These are phyloP conservation scores for Neocatenulostroma microsporum DNA, from an alignment of 2,329 filamentous ascomycete genomes.

Conservation along the genomic window DNA sequence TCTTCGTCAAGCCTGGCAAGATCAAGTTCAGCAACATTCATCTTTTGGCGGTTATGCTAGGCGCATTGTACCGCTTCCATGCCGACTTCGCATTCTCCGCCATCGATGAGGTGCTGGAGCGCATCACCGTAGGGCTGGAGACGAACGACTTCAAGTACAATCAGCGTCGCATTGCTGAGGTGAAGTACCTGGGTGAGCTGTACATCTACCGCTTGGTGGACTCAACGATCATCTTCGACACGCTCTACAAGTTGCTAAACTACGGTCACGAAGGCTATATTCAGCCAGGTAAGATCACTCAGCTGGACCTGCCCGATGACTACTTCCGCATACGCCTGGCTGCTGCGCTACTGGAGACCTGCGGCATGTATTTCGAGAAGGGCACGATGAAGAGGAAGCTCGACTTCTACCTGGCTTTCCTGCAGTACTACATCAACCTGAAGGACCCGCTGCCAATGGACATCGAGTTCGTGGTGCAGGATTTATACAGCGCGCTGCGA, in stretches of 20 bases:
- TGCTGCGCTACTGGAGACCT: conserved; percentile 85
- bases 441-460: conserved; percentile 92
- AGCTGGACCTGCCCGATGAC: conserved; percentile 82
- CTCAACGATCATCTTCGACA: conserved; percentile 90
- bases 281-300: conserved; percentile 65
- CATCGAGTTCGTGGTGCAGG: conserved; percentile 91
- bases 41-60: conserved; percentile 79
- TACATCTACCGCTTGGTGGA: conserved; percentile 98
- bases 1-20: conserved; percentile 93
- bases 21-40: conserved; percentile 98
- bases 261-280: conserved; percentile 81
- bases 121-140: conserved; percentile 79
- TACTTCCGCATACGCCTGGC: conserved; percentile 92
- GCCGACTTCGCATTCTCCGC: conserved; percentile 84
- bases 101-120: conserved; percentile 88
- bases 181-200: conserved; percentile 91
- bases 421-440: conserved; percentile 91
- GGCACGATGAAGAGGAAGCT: conserved; percentile 93
- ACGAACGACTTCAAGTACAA: conserved; percentile 97
- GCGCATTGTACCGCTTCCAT: conserved; percentile 84
- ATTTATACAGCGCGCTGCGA: conserved; percentile 74
- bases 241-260: conserved; percentile 86
- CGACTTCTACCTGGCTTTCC: conserved; percentile 93
- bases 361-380: conserved; percentile 91
- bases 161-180: conserved; percentile 86